Percentiles rank a stretch among this genome's conserved stretches.
These are phyloP conservation scores for Porcisia hertigi DNA, from an alignment of 208 protist species.

Conservation along the genomic window DNA sequence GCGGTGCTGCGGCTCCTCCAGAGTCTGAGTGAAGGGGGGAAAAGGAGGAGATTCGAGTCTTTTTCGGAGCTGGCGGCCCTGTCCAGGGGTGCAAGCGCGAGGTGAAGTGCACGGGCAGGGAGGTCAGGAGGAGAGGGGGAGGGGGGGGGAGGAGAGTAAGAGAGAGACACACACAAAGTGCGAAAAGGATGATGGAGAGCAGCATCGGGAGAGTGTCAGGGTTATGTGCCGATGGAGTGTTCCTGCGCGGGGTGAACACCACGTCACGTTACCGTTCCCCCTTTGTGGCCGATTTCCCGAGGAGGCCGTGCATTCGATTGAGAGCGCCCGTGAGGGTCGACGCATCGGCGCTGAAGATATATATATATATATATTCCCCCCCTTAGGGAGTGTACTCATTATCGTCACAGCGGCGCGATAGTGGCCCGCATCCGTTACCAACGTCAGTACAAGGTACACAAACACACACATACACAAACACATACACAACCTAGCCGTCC, in stretches of 20 bases:
- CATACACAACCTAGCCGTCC: background rate
- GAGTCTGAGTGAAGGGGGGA: background rate
- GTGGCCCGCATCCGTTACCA: background rate
- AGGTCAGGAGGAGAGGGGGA: no score
- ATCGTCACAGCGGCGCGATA: background rate
- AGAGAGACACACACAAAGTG: background rate
- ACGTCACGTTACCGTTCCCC: background rate
- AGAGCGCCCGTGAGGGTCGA: background rate
- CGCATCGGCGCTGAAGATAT: background rate
- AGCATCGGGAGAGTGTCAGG: background rate
- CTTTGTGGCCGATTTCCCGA: background rate
- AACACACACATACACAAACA: conserved; percentile 4
- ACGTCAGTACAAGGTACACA: background rate
- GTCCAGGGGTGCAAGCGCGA: background rate
- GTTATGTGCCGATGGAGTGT: background rate
- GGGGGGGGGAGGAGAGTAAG: background rate
- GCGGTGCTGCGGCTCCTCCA: background rate
- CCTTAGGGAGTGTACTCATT: background rate
- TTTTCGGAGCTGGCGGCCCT: background rate
- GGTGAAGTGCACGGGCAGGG: background rate
- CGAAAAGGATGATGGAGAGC: background rate
- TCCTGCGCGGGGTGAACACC: background rate
- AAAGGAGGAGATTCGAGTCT: background rate
- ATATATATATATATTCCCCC: background rate
- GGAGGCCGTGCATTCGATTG: background rate